Conservation (phyloP, 2,329 filamentous ascomycete genomes). For the Chrysoporthe puriensis region DNA sequence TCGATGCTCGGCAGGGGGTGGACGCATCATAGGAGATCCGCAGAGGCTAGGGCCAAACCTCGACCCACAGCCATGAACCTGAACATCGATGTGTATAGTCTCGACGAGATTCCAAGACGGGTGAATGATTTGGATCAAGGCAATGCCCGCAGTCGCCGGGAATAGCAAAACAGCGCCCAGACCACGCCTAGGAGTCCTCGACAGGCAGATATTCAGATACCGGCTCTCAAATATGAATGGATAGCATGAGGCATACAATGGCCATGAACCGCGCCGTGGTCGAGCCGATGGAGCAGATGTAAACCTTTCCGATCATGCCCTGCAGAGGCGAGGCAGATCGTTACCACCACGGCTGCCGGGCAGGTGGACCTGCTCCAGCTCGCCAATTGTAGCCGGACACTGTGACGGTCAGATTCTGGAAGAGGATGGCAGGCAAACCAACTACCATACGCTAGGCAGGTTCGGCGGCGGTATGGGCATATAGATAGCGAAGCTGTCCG, state of each 20-base stretch:
- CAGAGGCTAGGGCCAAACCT: not conserved
- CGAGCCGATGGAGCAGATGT: not conserved
- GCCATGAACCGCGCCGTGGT: no score
- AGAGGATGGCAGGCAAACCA: not conserved
- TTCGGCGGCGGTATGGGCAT: no score
- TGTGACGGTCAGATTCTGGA: not conserved
- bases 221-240: no score
- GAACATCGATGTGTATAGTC: no score
- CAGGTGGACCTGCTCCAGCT: not conserved
- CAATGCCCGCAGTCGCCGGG: no score
- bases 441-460: no score
- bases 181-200: no score
- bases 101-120: no score
- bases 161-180: no score
- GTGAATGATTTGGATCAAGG: no score
- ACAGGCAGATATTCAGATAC: no score
- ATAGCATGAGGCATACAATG: no score
- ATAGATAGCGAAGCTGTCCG: not conserved
- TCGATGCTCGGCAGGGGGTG: not conserved
- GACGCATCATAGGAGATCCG: not conserved
- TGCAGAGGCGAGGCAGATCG: not conserved
- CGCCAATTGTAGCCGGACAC: not conserved
- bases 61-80: not conserved
- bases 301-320: not conserved
- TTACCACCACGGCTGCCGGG: not conserved